Evolutionary conservation across 305 asterid species (phyloP).

Genomic region (Ilex paraguariensis): DNA sequence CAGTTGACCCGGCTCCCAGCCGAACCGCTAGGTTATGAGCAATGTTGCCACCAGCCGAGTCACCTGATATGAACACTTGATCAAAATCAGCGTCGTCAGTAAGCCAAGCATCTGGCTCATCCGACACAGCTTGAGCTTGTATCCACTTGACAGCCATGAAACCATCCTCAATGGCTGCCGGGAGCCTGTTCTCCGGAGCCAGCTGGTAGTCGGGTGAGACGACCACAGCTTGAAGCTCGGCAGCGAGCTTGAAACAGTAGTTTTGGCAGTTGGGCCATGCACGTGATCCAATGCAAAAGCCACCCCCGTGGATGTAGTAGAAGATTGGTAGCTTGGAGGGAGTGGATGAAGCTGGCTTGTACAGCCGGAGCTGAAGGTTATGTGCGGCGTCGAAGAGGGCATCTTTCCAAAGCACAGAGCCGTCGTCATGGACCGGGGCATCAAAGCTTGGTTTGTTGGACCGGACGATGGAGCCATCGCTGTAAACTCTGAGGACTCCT

Average conservation of each 20-base stretch:
- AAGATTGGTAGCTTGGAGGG: constrained; percentile 52
- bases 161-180: constrained; percentile 74
- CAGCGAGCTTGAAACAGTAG: constrained; percentile 65
- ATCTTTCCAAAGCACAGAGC: constrained; percentile 71
- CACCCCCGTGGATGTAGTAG: constrained; percentile 78
- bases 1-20: constrained; percentile 35
- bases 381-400: constrained; percentile 36
- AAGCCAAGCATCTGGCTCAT: constrained; percentile 55
- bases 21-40: constrained; percentile 58
- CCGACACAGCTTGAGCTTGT: constrained; percentile 36
- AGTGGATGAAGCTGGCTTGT: constrained; percentile 45
- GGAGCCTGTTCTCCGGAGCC: constrained; percentile 71
- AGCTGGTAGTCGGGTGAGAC: constrained; percentile 63
- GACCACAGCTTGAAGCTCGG: constrained; percentile 51
- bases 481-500: constrained; percentile 59
- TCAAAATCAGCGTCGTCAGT: constrained; percentile 44
- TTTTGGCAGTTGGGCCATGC: constrained; percentile 78
- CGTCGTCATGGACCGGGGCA: constrained; percentile 52
- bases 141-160: constrained; percentile 64
- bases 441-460: constrained; percentile 51
- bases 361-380: constrained; percentile 63
- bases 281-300: constrained; percentile 76
- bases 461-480: constrained; percentile 70
- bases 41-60: constrained; percentile 76
- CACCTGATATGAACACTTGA: constrained; percentile 57